Evolutionary conservation across 2,329 filamentous ascomycete genomes (phyloP), one percentile per base, ranked within the genome.

Genomic region (Fusarium sp.): DNA sequence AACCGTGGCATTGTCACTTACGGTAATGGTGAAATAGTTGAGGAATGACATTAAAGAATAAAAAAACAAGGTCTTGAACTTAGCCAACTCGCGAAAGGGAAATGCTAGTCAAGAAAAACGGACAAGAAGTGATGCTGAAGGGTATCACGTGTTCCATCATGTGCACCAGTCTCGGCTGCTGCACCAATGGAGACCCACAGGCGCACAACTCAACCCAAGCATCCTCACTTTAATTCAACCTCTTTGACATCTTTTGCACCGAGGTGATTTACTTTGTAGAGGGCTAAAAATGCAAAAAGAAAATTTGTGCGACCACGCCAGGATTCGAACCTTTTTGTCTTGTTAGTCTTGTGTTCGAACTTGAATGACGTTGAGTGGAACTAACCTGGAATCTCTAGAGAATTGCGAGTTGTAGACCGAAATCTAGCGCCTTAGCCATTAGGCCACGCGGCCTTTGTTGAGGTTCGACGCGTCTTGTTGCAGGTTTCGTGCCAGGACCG

Each of bases 391-490:
- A 67, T 67, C 64, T 67, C 64, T 67, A 67, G 62, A 67, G 64
- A 13, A 38, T 66, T 42, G 55, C 54, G 29, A 20, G n/a, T 29
- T 58, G 14, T 20, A 38, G 57, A 67, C 64, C 64, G 64, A 67
- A 67, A 67, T 67, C 62, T 67, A 67, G 64, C 64, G 64, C 64
- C 64, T 66, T 66, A 66, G 40, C 62, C 64, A 66, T 66, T 66
- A 66, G 64, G 64, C 64, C 64, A 66, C 64, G 64, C 64, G 62
- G 64, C 64, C 64, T 49, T 25, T 16, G 44, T 49, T 49, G 44
- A 29, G 2, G 23, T 49, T 29, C 7, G 2, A 10, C 23, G 9
- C 44, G 14, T 27, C 23, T 49, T 49, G 44, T 49, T 16, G 14
- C 44, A 2, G 23, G 23, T 16, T 49, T 49, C 23, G 1, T 49